Evolutionary conservation across 129 eudicot genomes (phyloP).

Genomic region (Flaveria ramosissima): DNA sequence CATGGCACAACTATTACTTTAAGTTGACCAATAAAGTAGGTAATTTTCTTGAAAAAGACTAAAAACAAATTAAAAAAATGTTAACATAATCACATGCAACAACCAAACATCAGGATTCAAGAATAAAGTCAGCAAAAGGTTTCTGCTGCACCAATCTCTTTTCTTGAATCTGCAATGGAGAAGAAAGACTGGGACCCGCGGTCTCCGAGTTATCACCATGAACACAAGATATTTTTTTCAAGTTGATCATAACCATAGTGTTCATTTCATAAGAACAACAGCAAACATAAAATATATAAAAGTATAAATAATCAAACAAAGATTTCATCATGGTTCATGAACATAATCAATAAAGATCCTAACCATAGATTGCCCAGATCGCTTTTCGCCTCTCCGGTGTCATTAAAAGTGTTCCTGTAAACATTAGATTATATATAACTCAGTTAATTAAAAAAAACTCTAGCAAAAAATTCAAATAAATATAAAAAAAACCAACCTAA

Average conservation of each 20-base stretch:
- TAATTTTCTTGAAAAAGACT: constrained; percentile 30
- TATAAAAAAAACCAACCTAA: constrained; percentile 53
- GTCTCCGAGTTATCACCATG: constrained; percentile 28
- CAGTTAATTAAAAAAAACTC: neutral
- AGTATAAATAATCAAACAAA: constrained; percentile 4
- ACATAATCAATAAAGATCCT: constrained; percentile 23
- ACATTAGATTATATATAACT: constrained; percentile 8
- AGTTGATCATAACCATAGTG: constrained; percentile 16
- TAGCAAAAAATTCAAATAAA: constrained; percentile 10
- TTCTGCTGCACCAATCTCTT: constrained; percentile 28
- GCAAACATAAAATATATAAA: neutral
- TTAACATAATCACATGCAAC: neutral
- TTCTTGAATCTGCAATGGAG: constrained; percentile 18
- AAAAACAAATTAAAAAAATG: neutral
- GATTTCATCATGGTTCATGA: neutral
- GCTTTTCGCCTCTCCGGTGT: constrained; percentile 91
- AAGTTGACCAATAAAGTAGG: constrained; percentile 27
- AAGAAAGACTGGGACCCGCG: constrained; percentile 16
- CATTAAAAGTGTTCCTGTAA: constrained; percentile 88
- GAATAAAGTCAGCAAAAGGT: neutral
- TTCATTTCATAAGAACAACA: constrained; percentile 12
- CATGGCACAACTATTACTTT: constrained; percentile 28
- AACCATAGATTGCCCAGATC: constrained; percentile 99
- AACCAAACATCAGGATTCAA: neutral
- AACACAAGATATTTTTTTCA: constrained; percentile 13